Conservation (phyloP, 805 yeast genomes). For the Ogataea salicorniae region DNA sequence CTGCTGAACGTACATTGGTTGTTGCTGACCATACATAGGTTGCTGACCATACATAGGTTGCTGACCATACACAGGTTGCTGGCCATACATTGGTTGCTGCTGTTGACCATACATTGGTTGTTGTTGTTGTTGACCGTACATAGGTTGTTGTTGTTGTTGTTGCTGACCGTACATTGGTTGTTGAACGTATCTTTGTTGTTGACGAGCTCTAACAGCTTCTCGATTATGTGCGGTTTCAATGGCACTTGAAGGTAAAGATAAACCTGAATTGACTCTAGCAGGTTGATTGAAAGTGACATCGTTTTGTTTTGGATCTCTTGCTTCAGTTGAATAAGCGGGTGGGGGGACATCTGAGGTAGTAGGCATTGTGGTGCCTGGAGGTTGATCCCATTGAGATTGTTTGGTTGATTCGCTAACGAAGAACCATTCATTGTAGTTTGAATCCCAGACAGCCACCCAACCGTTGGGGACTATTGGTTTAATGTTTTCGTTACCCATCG, state of each 20-base stretch:
- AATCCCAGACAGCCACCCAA: slow-evolving; percentile 72
- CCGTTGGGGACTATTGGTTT: slow-evolving; percentile 33
- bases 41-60: slow-evolving; percentile 16
- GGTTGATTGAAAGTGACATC: background rate
- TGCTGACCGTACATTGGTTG: slow-evolving; percentile 2
- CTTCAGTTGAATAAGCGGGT: slow-evolving; percentile 29
- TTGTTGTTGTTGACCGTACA: slow-evolving; percentile 2
- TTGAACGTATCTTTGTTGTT: slow-evolving; percentile 12
- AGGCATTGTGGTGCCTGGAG: slow-evolving; percentile 48
- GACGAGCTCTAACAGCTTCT: slow-evolving; percentile 1
- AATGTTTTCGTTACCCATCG: slow-evolving; percentile 22
- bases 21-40: slow-evolving; percentile 13
- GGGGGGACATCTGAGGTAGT: slow-evolving; percentile 29
- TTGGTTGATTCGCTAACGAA: slow-evolving; percentile 72
- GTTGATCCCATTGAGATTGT: slow-evolving; percentile 89
- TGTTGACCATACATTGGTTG: slow-evolving; percentile 4
- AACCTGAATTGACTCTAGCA: slow-evolving; percentile 1
- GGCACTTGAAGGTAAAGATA: slow-evolving; percentile 7
- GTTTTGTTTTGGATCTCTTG: too few species aligned
- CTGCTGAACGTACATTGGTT: slow-evolving; percentile 17
- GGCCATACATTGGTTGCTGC: slow-evolving; percentile 12
- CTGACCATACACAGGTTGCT: slow-evolving; percentile 15
- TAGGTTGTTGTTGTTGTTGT: slow-evolving; percentile 8
- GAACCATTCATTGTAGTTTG: slow-evolving; percentile 60
- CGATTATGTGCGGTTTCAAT: background rate